phyloP scores from a whole-genome alignment of 768 basidiomycete species.

The Collybia sordida region DNA sequence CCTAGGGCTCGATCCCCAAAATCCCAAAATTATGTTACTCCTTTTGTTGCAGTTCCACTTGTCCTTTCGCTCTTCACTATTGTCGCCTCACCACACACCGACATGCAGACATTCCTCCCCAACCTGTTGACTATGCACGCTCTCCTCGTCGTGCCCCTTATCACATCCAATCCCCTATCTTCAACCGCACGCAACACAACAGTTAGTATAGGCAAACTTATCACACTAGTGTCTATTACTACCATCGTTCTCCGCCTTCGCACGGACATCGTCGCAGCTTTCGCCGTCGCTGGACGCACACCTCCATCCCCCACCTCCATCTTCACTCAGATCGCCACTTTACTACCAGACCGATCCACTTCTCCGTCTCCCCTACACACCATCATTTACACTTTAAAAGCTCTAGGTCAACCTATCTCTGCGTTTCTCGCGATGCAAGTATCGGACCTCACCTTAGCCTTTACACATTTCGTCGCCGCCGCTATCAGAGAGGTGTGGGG shows the following conservation, averaged over 20 bases:
- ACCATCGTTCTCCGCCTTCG: not conserved
- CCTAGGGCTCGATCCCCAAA: constrained; percentile 11
- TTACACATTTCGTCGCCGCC: constrained; percentile 15
- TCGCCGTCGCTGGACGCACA: not conserved
- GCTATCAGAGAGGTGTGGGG: constrained; percentile 25
- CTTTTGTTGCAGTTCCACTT: constrained; percentile 12
- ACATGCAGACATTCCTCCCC: constrained; percentile 43
- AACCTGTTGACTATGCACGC: constrained; percentile 64
- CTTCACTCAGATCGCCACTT: not conserved
- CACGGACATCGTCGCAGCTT: not conserved
- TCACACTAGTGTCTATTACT: not conserved
- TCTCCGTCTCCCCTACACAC: too few relatives aligned
- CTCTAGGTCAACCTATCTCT: not conserved
- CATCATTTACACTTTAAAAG: constrained; percentile 1
- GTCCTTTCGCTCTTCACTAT: constrained; percentile 46
- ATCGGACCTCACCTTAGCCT: constrained; percentile 18
- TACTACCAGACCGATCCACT: not conserved
- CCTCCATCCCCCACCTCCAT: not conserved
- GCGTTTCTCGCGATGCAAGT: not conserved
- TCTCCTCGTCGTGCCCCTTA: constrained; percentile 52
- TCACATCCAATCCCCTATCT: constrained; percentile 20
- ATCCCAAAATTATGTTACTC: not conserved
- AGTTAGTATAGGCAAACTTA: constrained; percentile 12
- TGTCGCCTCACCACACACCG: constrained; percentile 41
- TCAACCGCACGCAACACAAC: constrained; percentile 24